A percentile compares a stretch with the other conserved stretches of the same genome.
Conservation (phyloP, 371 early-diverging fungal genomes). For the Apophysomyces variabilis region DNA sequence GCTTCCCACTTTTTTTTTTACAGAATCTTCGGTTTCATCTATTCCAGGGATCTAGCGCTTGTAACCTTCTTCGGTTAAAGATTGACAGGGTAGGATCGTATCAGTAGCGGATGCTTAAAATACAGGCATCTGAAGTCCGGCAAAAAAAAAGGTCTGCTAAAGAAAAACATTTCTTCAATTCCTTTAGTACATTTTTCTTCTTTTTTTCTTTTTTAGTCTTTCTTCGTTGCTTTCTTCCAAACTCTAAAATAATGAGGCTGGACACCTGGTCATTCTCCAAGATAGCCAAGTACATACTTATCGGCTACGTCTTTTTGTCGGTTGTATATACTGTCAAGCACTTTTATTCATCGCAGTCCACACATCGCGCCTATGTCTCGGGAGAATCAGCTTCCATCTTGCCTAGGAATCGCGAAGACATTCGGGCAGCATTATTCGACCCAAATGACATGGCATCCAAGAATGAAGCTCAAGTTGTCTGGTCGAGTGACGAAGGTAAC, state of each 20-base stretch:
- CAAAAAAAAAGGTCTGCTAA: slow-evolving; percentile 12
- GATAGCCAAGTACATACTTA: slow-evolving; percentile 19
- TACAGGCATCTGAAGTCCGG: slow-evolving; percentile 9
- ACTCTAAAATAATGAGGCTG: slow-evolving; percentile 17
- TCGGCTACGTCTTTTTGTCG: slow-evolving; percentile 27
- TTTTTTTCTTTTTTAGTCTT: slow-evolving; percentile 6
- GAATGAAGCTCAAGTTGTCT: neutral
- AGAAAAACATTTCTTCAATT: slow-evolving; percentile 7
- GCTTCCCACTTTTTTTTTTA: slow-evolving; percentile 3
- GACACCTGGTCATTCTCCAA: slow-evolving; percentile 18
- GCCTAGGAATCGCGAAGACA: slow-evolving; percentile 9
- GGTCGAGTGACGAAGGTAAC: slow-evolving; percentile 7
- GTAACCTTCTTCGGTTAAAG: slow-evolving; percentile 5
- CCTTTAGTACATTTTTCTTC: slow-evolving; percentile 9
- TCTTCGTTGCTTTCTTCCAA: slow-evolving; percentile 11
- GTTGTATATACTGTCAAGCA: slow-evolving; percentile 26
- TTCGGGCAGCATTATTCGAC: slow-evolving; percentile 9
- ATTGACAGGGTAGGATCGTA: neutral
- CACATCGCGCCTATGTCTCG: slow-evolving; percentile 8
- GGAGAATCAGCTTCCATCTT: slow-evolving; percentile 7
- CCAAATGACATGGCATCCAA: neutral
- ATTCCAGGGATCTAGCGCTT: slow-evolving; percentile 11
- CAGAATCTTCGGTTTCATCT: slow-evolving; percentile 10
- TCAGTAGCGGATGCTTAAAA: slow-evolving; percentile 4
- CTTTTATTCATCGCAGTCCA: slow-evolving; percentile 19